Conservation (phyloP, 306 rosid genomes). For the Neltuma alba region DNA sequence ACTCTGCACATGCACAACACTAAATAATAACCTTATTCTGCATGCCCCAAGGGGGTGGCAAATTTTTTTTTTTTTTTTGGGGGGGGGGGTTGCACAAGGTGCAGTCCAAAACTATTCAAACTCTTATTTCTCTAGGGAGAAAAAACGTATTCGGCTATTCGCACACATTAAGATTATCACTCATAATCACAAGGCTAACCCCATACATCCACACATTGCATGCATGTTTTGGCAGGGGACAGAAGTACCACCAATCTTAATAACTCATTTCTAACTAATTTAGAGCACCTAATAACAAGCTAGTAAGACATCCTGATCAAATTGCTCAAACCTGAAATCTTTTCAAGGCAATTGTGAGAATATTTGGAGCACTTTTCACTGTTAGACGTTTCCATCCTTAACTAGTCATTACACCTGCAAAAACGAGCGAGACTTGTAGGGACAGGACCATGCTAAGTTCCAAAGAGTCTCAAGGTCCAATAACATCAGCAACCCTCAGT, state of each 20-base stretch:
- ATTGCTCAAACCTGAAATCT: conserved; percentile 88
- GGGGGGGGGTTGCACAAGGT: neutral
- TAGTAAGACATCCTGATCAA: conserved; percentile 21
- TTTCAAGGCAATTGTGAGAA: conserved; percentile 90
- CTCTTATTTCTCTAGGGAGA: neutral
- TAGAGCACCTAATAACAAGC: conserved; percentile 29
- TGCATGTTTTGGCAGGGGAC: neutral
- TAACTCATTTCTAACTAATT: conserved; percentile 3
- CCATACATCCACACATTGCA: conserved; percentile 7
- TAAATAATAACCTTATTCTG: neutral
- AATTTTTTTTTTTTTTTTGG: neutral
- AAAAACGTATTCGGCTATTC: neutral
- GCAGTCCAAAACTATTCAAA: neutral
- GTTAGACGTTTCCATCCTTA: conserved; percentile 86
- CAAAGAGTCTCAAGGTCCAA: neutral
- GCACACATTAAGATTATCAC: neutral
- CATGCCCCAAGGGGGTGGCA: too few species aligned
- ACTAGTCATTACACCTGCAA: conserved; percentile 97
- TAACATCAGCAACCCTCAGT: neutral
- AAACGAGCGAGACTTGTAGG: conserved; percentile 35
- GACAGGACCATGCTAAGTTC: conserved; percentile 12
- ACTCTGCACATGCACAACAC: conserved; percentile 55
- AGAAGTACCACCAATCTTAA: conserved; percentile 9
- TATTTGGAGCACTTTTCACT: conserved; percentile 84
- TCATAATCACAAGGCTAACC: neutral